Evolutionary conservation across 805 yeast genomes (phyloP).

Genomic region (Candida oleophila): DNA sequence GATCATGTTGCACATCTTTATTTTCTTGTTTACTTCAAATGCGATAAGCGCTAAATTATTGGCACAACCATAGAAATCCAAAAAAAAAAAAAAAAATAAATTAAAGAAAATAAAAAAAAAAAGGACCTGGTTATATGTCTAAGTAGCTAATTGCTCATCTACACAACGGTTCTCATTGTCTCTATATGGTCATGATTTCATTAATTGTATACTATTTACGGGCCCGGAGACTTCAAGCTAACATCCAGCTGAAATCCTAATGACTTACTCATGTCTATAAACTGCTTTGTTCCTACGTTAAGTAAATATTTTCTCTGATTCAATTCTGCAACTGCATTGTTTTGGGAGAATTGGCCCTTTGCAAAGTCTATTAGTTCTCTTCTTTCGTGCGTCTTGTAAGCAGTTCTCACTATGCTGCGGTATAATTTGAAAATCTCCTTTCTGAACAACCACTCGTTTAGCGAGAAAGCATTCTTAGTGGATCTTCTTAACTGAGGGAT

Average conservation of each 20-base stretch:
- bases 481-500: neutral
- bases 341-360: slow-evolving; percentile 33
- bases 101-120: too few relatives aligned
- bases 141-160: too few relatives aligned
- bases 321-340: slow-evolving; percentile 26
- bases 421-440: slow-evolving; percentile 32
- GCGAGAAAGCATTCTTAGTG: slow-evolving; percentile 14
- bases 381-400: slow-evolving; percentile 37
- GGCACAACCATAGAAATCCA: neutral
- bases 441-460: slow-evolving; percentile 42
- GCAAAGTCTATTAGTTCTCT: slow-evolving; percentile 30
- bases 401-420: slow-evolving; percentile 29
- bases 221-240: neutral
- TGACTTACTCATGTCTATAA: slow-evolving; percentile 22
- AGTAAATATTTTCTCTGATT: slow-evolving; percentile 37
- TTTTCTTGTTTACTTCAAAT: too few relatives aligned
- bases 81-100: too few relatives aligned
- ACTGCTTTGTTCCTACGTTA: slow-evolving; percentile 28
- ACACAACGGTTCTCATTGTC: too few relatives aligned
- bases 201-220: neutral
- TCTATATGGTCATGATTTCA: neutral
- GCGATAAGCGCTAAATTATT: neutral
- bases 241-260: slow-evolving; percentile 15
- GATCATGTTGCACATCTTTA: too few relatives aligned
- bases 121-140: too few relatives aligned